Percentiles rank a stretch among this genome's conserved stretches.
phyloP scores from a whole-genome alignment of 2,329 filamentous ascomycete species.

The Cladosporium sp. region DNA sequence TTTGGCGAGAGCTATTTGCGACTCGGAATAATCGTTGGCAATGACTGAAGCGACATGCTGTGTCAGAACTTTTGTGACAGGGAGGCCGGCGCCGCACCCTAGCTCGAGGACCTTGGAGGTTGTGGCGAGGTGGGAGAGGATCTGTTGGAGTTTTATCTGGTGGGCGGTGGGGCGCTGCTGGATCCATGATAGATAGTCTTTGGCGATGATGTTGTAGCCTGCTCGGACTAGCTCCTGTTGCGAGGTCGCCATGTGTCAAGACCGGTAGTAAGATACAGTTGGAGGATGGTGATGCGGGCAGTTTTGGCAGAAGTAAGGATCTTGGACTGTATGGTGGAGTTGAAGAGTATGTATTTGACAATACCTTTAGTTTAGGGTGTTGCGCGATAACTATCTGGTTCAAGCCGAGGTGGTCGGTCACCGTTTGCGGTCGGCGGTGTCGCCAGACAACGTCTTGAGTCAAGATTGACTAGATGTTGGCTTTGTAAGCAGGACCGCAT shows the following conservation, averaged over 20 bases:
- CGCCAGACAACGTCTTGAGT: not conserved
- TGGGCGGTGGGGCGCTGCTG: not conserved
- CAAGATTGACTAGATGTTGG: too few relatives aligned
- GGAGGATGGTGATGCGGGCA: not conserved
- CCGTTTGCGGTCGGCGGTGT: not conserved
- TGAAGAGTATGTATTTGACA: not conserved
- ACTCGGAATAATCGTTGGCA: not conserved
- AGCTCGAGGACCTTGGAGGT: not conserved
- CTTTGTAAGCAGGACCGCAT: too few relatives aligned
- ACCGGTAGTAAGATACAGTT: not conserved
- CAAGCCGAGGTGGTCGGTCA: not conserved
- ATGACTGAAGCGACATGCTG: not conserved
- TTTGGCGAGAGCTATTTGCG: not conserved
- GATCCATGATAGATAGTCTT: not conserved
- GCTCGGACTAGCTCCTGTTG: not conserved
- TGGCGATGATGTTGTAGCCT: not conserved
- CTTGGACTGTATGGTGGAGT: not conserved
- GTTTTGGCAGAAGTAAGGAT: not conserved
- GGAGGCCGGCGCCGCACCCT: not conserved
- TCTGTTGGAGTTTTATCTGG: not conserved
- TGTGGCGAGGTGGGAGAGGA: not conserved
- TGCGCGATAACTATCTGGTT: not conserved
- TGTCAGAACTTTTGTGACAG: not conserved
- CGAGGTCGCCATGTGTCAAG: not conserved
- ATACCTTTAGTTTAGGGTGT: not conserved